Evolutionary conservation across 176 grass and related monocot genomes (phyloP).

Genomic region (Elymus sibiricus): DNA sequence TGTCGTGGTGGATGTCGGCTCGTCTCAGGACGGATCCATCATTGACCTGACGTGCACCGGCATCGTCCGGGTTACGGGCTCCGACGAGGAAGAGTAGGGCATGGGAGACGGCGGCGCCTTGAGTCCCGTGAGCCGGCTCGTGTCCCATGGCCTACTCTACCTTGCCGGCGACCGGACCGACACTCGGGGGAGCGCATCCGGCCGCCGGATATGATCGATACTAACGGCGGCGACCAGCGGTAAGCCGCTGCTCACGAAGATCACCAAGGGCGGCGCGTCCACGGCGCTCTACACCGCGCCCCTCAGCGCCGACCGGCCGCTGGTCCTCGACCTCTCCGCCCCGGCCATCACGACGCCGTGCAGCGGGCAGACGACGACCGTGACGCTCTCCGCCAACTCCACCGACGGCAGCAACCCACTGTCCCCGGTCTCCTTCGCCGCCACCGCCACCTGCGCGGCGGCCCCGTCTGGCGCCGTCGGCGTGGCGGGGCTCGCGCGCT

Average conservation of each 20-base stretch:
- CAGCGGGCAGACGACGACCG: neutral
- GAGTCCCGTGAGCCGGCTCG: no score
- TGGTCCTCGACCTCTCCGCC: slow-evolving; percentile 51
- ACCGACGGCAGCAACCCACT: slow-evolving; percentile 65
- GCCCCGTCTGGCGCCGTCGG: slow-evolving; percentile 26
- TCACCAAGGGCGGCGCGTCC: slow-evolving; percentile 31
- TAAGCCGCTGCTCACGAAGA: slow-evolving; percentile 27
- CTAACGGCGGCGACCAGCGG: slow-evolving; percentile 4
- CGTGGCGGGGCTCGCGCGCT: slow-evolving; percentile 53
- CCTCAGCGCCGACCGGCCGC: neutral
- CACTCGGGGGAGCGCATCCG: no score
- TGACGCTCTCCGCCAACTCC: slow-evolving; percentile 35
- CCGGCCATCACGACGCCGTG: slow-evolving; percentile 22
- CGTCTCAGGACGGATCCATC: no score
- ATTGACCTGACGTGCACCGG: no score
- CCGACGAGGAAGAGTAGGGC: no score
- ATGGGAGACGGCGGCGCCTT: no score
- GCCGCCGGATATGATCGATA: no score
- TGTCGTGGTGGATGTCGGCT: no score
- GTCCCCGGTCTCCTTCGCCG: neutral
- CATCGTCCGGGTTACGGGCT: no score
- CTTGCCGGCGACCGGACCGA: no score
- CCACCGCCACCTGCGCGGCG: slow-evolving; percentile 48
- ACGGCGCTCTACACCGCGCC: slow-evolving; percentile 30
- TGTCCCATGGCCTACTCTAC: no score